These are phyloP conservation scores for Monosporascus sp. DNA, from an alignment of 2,329 filamentous ascomycete genomes.

Conservation along the genomic window DNA sequence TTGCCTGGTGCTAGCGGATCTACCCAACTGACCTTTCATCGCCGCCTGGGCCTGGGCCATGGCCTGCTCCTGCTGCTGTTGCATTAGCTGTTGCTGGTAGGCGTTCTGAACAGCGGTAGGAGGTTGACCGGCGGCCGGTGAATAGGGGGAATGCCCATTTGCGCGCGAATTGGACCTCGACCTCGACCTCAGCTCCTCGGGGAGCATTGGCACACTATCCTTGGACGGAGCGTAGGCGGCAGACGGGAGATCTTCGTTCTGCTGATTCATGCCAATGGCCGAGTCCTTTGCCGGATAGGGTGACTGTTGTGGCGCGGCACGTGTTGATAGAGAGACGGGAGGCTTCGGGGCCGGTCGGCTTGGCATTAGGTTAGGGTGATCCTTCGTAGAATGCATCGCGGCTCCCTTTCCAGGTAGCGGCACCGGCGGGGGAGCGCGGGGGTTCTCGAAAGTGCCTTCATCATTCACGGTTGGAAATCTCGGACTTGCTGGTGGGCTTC, in stretches of 20 bases:
- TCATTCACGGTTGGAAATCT: constrained; percentile 80
- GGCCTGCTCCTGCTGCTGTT: constrained; percentile 84
- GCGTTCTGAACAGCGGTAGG: constrained; percentile 37
- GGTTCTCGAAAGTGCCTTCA: constrained; percentile 95
- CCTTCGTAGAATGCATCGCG: constrained; percentile 39
- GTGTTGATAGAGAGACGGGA: constrained; percentile 59
- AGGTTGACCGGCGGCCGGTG: constrained; percentile 35
- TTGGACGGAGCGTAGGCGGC: constrained; percentile 43
- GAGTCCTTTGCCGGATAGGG: constrained; percentile 57
- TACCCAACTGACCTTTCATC: constrained; percentile 64
- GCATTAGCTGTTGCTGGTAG: constrained; percentile 59
- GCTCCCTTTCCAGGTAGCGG: constrained; percentile 51
- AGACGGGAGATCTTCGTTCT: constrained; percentile 49
- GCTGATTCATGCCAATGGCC: constrained; percentile 56
- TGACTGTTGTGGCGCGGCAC: constrained; percentile 51
- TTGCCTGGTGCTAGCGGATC: constrained; percentile 69
- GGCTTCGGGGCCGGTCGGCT: constrained; percentile 82
- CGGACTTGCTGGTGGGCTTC: constrained; percentile 77
- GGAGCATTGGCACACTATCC: constrained; percentile 54
- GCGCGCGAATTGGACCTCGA: constrained; percentile 64
- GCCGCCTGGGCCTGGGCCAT: constrained; percentile 75
- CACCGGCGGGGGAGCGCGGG: constrained; percentile 84
- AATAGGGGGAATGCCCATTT: constrained; percentile 48
- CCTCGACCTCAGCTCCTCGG: constrained; percentile 62
- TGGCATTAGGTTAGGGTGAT: constrained; percentile 61